phyloP scores from a whole-genome alignment of 2,329 filamentous ascomycete genomes.

The Gremmenia infestans region DNA sequence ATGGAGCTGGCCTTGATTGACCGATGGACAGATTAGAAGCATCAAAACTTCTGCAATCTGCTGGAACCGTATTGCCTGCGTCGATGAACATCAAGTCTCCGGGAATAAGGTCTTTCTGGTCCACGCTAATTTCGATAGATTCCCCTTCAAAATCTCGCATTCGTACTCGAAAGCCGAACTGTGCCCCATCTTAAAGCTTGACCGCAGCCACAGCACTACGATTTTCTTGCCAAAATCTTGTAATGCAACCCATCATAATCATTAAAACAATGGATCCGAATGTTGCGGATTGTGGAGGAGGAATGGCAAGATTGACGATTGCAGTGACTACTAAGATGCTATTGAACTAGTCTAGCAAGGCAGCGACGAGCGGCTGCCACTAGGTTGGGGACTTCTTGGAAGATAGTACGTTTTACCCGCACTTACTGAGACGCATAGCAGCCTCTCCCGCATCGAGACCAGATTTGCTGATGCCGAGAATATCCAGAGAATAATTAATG shows the following conservation, averaged over 20 bases:
- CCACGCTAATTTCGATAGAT: not conserved
- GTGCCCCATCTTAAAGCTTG: conserved; percentile 2
- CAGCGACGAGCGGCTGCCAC: not conserved
- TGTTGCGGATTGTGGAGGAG: not conserved
- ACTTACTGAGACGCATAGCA: not conserved
- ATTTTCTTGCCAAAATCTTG: conserved; percentile 2
- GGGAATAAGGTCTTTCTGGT: not conserved
- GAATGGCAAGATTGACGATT: conserved; percentile 5
- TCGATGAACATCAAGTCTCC: conserved; percentile 8
- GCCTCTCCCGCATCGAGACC: conserved; percentile 3
- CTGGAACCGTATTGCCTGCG: conserved; percentile 5
- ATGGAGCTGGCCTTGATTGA: conserved; percentile 4
- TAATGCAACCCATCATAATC: not conserved
- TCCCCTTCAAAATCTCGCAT: not conserved
- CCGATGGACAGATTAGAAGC: conserved; percentile 6
- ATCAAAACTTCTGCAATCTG: conserved; percentile 6
- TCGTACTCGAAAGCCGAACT: not conserved
- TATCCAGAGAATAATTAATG: not conserved
- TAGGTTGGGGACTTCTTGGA: not conserved
- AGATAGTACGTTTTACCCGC: conserved; percentile 4
- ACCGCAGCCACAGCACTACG: not conserved
- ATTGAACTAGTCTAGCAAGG: conserved; percentile 3
- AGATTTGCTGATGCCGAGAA: not conserved
- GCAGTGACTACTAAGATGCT: conserved; percentile 1
- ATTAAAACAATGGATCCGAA: not conserved